Conservation (phyloP, 495 filamentous ascomycete species). For the Amniculicola lignicola region DNA sequence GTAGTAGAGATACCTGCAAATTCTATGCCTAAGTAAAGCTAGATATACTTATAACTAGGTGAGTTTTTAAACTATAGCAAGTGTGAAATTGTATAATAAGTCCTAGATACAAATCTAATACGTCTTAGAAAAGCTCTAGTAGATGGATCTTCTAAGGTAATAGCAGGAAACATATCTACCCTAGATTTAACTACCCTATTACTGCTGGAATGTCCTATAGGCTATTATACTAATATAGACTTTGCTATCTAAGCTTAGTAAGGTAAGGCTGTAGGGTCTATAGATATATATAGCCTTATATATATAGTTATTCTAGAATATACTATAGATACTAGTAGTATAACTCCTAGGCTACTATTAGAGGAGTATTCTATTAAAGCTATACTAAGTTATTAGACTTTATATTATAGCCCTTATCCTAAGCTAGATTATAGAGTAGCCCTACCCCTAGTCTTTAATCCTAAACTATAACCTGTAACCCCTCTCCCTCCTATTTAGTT, state of each 20-base stretch:
- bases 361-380: neutral
- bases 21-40: no score
- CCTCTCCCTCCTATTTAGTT: no score
- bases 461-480: no score
- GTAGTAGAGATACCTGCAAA: neutral
- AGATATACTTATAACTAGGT: no score
- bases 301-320: neutral
- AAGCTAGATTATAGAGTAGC: no score
- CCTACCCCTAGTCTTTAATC: no score
- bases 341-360: neutral
- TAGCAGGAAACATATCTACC: no score
- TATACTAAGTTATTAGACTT: neutral
- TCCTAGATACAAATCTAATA: no score
- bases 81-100: no score
- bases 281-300: neutral
- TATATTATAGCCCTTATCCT: neutral
- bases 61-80: neutral
- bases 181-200: no score
- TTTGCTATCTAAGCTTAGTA: neutral
- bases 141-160: no score
- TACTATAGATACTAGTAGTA: neutral
- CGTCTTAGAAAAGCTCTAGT: no score
- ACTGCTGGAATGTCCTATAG: neutral
- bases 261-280: neutral
- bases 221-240: neutral